Conservation (phyloP, 306 rosid genomes). For the Prunus davidiana region DNA sequence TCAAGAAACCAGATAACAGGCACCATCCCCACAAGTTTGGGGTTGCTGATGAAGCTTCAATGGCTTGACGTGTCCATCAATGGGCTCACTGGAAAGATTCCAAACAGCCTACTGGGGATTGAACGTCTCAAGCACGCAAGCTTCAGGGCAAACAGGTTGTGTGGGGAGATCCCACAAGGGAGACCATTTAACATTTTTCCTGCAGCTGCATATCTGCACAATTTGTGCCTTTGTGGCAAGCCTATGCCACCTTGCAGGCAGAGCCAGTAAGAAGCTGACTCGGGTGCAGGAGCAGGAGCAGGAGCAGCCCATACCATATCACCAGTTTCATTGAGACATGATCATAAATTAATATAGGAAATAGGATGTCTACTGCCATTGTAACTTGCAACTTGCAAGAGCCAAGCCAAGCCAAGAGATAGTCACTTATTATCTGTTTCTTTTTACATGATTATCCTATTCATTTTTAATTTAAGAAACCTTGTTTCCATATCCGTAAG, state of each 20-base stretch:
- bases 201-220: slow-evolving; percentile 78
- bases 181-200: slow-evolving; percentile 83
- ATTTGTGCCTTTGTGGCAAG: slow-evolving; percentile 82
- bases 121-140: slow-evolving; percentile 61
- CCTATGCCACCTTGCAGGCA: slow-evolving; percentile 80
- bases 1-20: slow-evolving; percentile 84
- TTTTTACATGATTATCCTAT: background rate
- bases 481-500: background rate
- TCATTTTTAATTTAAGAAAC: background rate
- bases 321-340: slow-evolving; percentile 25
- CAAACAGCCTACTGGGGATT: slow-evolving; percentile 69
- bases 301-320: slow-evolving; percentile 5
- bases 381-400: background rate
- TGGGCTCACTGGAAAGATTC: slow-evolving; percentile 68
- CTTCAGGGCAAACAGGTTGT: slow-evolving; percentile 85
- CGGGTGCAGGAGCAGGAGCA: slow-evolving; percentile 9
- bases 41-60: slow-evolving; percentile 54
- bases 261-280: slow-evolving; percentile 71
- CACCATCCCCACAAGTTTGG: slow-evolving; percentile 63
- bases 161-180: slow-evolving; percentile 92
- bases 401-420: slow-evolving; percentile 1
- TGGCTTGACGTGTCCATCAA: slow-evolving; percentile 94
- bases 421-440: background rate
- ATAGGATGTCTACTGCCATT: background rate
- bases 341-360: background rate